Conservation (phyloP, 164 flowering plant genomes). For the Tetracentron sinense region DNA sequence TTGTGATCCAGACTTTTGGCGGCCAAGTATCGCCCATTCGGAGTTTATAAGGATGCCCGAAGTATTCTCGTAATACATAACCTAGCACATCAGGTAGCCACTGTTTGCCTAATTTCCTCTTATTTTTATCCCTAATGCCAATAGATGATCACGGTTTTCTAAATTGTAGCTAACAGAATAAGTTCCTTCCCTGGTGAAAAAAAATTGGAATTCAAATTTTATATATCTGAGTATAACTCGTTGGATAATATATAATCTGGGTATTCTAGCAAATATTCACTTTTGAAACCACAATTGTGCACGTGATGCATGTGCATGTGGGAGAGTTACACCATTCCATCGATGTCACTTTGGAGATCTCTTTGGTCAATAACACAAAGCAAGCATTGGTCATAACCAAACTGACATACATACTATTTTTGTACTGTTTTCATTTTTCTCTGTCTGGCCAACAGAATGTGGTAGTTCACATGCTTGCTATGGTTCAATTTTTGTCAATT, state of each 20-base stretch:
- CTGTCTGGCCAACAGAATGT: not conserved
- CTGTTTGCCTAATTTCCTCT: too few species aligned
- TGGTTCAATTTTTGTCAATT: not conserved
- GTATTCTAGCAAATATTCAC: too few species aligned
- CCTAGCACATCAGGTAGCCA: conserved; percentile 82
- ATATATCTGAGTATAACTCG: too few species aligned
- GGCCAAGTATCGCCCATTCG: conserved; percentile 81
- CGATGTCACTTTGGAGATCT: too few species aligned
- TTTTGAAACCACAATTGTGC: too few species aligned
- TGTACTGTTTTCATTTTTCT: too few species aligned
- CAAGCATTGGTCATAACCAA: too few species aligned
- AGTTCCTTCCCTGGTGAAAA: too few species aligned
- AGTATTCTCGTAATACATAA: conserved; percentile 86
- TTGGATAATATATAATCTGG: too few species aligned
- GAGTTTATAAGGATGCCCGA: conserved; percentile 85
- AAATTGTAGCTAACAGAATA: not conserved
- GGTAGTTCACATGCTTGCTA: not conserved
- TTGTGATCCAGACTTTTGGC: conserved; percentile 67
- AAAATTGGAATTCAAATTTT: not conserved
- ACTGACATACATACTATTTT: not conserved
- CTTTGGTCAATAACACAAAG: too few species aligned
- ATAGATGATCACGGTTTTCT: not conserved
- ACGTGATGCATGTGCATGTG: too few species aligned
- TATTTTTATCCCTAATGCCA: not conserved
- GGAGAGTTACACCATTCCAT: too few species aligned